These are phyloP conservation scores for Aspergillus jensenii DNA, from an alignment of 2,329 filamentous ascomycete genomes.

Conservation along the genomic window DNA sequence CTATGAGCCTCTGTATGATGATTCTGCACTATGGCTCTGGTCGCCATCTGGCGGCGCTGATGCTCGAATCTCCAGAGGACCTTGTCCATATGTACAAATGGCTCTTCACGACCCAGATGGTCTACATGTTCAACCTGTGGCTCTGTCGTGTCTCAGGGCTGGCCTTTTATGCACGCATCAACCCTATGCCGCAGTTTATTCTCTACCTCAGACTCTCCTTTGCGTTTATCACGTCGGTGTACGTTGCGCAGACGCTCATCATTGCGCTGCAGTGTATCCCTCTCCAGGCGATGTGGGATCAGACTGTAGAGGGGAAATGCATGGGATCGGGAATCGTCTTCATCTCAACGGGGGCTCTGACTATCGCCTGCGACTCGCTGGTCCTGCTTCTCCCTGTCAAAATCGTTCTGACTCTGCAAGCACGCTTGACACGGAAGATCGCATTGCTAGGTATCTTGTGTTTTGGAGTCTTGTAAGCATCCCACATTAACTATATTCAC, in stretches of 20 bases:
- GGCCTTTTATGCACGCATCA: constrained; percentile 21
- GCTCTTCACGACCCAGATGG: constrained; percentile 19
- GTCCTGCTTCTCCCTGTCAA: constrained; percentile 18
- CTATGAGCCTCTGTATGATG: constrained; percentile 15
- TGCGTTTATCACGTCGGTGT: constrained; percentile 19
- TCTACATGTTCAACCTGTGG: constrained; percentile 21
- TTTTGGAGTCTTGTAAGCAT: constrained; percentile 19
- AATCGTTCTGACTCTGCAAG: constrained; percentile 17
- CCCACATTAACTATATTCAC: too few relatives aligned
- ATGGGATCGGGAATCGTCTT: constrained; percentile 15
- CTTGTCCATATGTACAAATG: constrained; percentile 20
- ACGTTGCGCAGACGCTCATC: constrained; percentile 17
- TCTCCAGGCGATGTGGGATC: constrained; percentile 17
- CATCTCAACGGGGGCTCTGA: constrained; percentile 16
- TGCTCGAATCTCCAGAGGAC: constrained; percentile 3
- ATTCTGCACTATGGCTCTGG: constrained; percentile 17
- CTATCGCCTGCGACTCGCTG: constrained; percentile 21
- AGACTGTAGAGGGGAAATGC: constrained; percentile 9
- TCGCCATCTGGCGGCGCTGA: constrained; percentile 11
- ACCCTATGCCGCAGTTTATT: constrained; percentile 17
- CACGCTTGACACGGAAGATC: constrained; percentile 14
- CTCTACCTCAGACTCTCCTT: constrained; percentile 10
- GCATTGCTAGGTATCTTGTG: constrained; percentile 12
- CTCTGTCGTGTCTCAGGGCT: constrained; percentile 21
- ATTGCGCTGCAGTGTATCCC: constrained; percentile 24